Conservation (phyloP, 805 yeast species). For the Starmerella geochares region DNA sequence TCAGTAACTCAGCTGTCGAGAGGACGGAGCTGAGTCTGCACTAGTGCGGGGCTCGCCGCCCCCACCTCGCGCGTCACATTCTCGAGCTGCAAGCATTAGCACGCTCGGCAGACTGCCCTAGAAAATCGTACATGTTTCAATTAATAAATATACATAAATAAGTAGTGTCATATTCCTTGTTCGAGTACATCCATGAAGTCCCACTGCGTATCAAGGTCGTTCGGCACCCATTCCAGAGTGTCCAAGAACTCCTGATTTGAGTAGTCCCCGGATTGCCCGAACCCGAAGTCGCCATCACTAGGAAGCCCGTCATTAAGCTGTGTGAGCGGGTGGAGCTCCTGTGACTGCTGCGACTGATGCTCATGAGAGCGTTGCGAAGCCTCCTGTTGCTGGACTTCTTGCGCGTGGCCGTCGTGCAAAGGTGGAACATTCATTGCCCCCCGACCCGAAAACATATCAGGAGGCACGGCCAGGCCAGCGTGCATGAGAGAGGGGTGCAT, state of each 20-base stretch:
- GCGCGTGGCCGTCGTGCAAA: no score
- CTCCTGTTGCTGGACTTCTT: constrained; percentile 5
- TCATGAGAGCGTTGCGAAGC: neutral
- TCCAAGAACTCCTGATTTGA: constrained; percentile 13
- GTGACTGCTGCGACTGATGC: neutral
- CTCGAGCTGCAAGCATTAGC: no score
- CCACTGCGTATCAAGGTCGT: constrained; percentile 19
- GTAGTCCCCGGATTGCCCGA: neutral
- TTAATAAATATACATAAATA: neutral
- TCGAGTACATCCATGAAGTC: constrained; percentile 20
- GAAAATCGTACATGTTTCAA: neutral
- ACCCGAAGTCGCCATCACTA: neutral
- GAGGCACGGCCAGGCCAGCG: neutral
- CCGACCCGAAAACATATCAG: neutral
- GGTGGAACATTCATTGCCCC: no score
- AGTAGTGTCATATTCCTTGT: neutral
- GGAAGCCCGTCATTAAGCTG: neutral
- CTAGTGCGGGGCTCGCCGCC: no score
- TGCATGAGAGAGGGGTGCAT: neutral
- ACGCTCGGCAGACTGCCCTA: neutral
- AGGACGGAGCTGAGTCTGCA: no score
- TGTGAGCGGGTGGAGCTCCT: neutral
- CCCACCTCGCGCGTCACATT: no score
- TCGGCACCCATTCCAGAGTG: constrained; percentile 12
- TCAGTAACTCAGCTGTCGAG: no score